Conservation (phyloP, 2,329 filamentous ascomycete species). For the Pseudocercospora crystallina region DNA sequence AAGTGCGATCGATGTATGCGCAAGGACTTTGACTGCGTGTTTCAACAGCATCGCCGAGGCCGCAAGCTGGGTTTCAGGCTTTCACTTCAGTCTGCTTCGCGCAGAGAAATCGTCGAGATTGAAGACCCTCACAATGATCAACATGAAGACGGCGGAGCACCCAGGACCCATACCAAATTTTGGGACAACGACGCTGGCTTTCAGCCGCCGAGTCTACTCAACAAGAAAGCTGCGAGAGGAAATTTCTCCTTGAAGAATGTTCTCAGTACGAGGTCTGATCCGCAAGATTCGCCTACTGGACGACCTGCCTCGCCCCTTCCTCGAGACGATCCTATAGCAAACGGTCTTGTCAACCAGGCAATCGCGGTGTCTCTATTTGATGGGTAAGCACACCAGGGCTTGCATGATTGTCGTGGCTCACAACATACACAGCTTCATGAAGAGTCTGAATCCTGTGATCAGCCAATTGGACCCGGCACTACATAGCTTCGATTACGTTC, state of each 20-base stretch:
- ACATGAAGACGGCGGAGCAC: not conserved
- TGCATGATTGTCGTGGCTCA: not conserved
- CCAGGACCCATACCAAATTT: not conserved
- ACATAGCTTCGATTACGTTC: constrained; percentile 41
- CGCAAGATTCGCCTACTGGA: constrained; percentile 12
- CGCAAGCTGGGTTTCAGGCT: constrained; percentile 41
- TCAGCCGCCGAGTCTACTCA: constrained; percentile 37
- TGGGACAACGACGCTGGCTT: constrained; percentile 26
- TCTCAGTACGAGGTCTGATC: constrained; percentile 1
- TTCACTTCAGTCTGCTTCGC: constrained; percentile 3
- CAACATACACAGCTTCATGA: constrained; percentile 38
- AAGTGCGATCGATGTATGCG: constrained; percentile 40
- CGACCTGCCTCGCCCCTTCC: constrained; percentile 11
- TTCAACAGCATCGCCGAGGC: constrained; percentile 42
- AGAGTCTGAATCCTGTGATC: constrained; percentile 43
- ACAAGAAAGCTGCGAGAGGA: constrained; percentile 36
- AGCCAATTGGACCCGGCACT: constrained; percentile 41
- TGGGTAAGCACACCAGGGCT: constrained; percentile 3
- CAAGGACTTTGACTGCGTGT: constrained; percentile 41
- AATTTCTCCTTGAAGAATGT: constrained; percentile 39
- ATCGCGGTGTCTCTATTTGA: constrained; percentile 35
- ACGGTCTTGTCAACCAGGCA: constrained; percentile 29
- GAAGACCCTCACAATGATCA: not conserved
- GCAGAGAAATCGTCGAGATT: not conserved
- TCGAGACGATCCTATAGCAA: constrained; percentile 34